phyloP scores from a whole-genome alignment of 805 yeast genomes.

The Candida krabiensis region DNA sequence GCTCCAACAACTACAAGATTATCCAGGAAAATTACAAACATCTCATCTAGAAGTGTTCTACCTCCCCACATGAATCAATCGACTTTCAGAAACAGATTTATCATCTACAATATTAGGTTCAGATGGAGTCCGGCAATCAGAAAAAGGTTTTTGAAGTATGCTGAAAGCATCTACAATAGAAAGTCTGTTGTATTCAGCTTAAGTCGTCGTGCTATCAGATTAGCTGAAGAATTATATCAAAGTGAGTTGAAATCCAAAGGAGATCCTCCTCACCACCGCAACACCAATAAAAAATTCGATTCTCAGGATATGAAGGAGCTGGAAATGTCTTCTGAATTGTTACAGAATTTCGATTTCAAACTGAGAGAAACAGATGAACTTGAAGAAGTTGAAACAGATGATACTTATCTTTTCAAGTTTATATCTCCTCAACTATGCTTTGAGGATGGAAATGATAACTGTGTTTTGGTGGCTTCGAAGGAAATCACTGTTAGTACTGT shows the following conservation, averaged over 20 bases:
- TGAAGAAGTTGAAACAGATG: conserved; percentile 25
- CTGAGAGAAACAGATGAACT: conserved; percentile 36
- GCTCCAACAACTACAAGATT: conserved; percentile 17
- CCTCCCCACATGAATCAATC: conserved; percentile 33
- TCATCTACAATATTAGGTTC: conserved; percentile 69
- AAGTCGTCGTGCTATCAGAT: conserved; percentile 30
- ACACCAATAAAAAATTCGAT: too few species aligned
- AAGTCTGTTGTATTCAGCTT: conserved; percentile 28
- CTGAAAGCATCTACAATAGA: conserved; percentile 33
- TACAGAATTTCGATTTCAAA: conserved; percentile 53
- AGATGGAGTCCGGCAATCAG: conserved; percentile 76
- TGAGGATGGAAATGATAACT: conserved; percentile 44
- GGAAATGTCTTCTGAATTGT: conserved; percentile 22
- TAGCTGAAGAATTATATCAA: conserved; percentile 30
- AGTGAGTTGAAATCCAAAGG: conserved; percentile 8
- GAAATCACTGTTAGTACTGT: conserved; percentile 59
- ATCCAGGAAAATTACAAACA: conserved; percentile 17
- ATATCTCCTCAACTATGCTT: conserved; percentile 81
- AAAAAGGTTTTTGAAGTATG: conserved; percentile 58
- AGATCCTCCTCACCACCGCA: too few species aligned
- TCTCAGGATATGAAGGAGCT: conserved; percentile 16
- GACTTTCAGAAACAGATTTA: conserved; percentile 58
- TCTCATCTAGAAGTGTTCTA: conserved; percentile 12
- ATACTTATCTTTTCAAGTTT: conserved; percentile 56
- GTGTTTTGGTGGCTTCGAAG: conserved; percentile 53